These are phyloP conservation scores for Globisporangium sylvaticum DNA, from an alignment of 352 stramenopile species.

Conservation along the genomic window DNA sequence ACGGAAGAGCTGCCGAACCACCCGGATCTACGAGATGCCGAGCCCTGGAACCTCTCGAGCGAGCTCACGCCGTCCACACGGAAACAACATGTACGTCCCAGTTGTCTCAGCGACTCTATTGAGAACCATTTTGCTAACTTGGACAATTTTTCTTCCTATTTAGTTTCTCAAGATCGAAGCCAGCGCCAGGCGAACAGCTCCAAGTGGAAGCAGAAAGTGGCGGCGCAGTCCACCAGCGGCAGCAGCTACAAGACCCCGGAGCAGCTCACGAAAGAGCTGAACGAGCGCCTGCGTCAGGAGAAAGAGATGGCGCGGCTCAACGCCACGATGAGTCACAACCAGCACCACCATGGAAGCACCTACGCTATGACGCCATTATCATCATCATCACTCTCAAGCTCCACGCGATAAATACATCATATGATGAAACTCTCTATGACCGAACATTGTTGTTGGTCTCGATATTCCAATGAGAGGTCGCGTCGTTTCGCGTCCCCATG, in stretches of 20 bases:
- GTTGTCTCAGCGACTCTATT: background rate
- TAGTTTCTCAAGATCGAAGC: conserved; percentile 35
- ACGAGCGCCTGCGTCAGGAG: conserved; percentile 41
- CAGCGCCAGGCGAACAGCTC: conserved; percentile 33
- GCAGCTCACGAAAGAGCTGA: conserved; percentile 44
- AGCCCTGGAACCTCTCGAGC: conserved; percentile 62
- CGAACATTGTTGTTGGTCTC: background rate
- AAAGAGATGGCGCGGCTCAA: conserved; percentile 30
- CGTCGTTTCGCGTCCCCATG: conserved; percentile 4
- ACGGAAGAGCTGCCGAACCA: conserved; percentile 78
- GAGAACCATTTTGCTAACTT: background rate
- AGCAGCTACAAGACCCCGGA: conserved; percentile 51
- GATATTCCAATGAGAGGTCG: background rate
- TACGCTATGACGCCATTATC: background rate
- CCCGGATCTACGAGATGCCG: conserved; percentile 47
- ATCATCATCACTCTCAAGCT: background rate
- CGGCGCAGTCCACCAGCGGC: conserved; percentile 4
- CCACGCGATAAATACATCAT: conserved; percentile 3
- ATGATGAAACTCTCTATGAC: background rate
- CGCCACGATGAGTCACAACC: conserved; percentile 7
- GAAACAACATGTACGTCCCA: conserved; percentile 41
- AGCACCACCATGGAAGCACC: background rate
- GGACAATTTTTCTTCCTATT: background rate
- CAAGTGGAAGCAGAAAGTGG: conserved; percentile 49
- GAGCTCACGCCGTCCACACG: conserved; percentile 38